Percentiles rank a stretch among this genome's conserved stretches.
Evolutionary conservation across 805 yeast species (phyloP).

Genomic region (Ogataea minuta): DNA sequence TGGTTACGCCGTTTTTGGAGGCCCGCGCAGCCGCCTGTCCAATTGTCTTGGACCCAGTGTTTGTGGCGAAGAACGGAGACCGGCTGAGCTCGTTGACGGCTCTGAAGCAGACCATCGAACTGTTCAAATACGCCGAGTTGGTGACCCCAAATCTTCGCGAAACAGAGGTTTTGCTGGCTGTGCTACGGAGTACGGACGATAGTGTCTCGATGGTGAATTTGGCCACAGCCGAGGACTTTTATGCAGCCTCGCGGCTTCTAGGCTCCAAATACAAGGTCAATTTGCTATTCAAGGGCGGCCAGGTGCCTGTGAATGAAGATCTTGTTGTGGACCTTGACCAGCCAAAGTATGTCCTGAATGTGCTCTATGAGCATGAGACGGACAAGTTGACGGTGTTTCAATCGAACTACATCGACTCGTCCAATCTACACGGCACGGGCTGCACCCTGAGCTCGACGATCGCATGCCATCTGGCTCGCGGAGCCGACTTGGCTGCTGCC

Average conservation of each 20-base stretch:
- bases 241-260: slow-evolving; percentile 44
- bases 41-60: slow-evolving; percentile 77
- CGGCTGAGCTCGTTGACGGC: slow-evolving; percentile 45
- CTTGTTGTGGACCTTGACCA: slow-evolving; percentile 17
- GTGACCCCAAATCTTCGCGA: slow-evolving; percentile 81
- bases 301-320: slow-evolving; percentile 46
- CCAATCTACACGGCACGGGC: slow-evolving; percentile 84
- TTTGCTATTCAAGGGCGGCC: slow-evolving; percentile 87
- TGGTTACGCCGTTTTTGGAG: slow-evolving; percentile 32
- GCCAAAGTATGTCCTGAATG: slow-evolving; percentile 24
- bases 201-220: slow-evolving; percentile 5
- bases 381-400: slow-evolving; percentile 42
- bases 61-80: slow-evolving; percentile 78
- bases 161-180: slow-evolving; percentile 23
- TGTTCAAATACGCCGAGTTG: slow-evolving; percentile 31
- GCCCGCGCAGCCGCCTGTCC: slow-evolving; percentile 3
- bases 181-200: slow-evolving; percentile 27
- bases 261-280: slow-evolving; percentile 39
- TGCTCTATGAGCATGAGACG: slow-evolving; percentile 30
- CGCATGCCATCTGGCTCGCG: slow-evolving; percentile 69
- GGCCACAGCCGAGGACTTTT: slow-evolving; percentile 16
- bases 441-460: slow-evolving; percentile 83
- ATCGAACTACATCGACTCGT: slow-evolving; percentile 46
- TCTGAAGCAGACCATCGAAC: slow-evolving; percentile 12
- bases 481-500: slow-evolving; percentile 44